Base-by-base conservation (phyloP, 148 eudicot genomes). In the Diospyros lotus region DNA sequence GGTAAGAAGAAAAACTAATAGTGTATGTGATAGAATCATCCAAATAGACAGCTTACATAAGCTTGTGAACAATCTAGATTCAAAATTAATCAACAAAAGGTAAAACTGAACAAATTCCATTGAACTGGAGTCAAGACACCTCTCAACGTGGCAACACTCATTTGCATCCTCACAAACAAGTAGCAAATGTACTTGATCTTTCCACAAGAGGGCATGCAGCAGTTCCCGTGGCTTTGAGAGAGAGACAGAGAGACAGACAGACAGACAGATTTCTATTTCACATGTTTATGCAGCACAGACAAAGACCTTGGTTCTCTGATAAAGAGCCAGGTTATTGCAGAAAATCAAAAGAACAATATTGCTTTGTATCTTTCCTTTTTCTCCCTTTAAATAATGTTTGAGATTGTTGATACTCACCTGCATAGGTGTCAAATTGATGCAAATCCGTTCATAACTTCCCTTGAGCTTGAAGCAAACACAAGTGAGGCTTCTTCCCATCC, bases 391-490 rank as follows among this genome's bases (percentile, higher is more conserved):
- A 15, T 28, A 28, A 28, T 17, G 12, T 55, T 44, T 58, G 39
- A 75, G 38, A n/a, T 65, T 45, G 39, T 75, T 10, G 64, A 13
- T 48, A 59, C 76, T 83, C 78, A 84, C 93, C 93, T 87, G 91
- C 44, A 77, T 8, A n/a, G 93, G 89, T 4, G 89, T 89, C 79
- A 89, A 80, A 64, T 82, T 88, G 77, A 84, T 71, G 82, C 87
- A 85, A n/a, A 89, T 76, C 12, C 88, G 82, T 65, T 77, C 82
- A 71, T 85, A 81, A 66, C 59, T 64, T 68, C 90, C 93, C 86
- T 84, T 92, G 65, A 76, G 74, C 78, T 88, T 92, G 80, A 90
- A 92, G 82, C 94, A 92, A 76, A 87, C 87, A 73, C 94, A 90
- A 78, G 93, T 80, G 75, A 92, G 82, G 74, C 91, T 84, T 82